A percentile compares a stretch with the other conserved stretches of the same genome.
Evolutionary conservation across 2,329 filamentous ascomycete genomes (phyloP).

Genomic region (Colletotrichum kahawae): DNA sequence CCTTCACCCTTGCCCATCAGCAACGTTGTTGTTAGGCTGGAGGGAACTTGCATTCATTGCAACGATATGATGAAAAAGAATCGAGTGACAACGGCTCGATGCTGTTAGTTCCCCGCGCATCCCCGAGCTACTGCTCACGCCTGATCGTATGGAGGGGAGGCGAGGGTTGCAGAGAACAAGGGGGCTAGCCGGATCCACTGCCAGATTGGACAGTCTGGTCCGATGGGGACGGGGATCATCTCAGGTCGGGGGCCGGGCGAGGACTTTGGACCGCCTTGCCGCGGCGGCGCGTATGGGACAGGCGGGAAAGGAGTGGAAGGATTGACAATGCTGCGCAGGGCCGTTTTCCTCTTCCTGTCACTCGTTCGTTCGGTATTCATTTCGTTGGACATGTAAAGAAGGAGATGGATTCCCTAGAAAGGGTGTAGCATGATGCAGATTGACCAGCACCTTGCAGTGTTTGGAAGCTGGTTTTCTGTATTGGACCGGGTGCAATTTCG

Average conservation of each 20-base stretch:
- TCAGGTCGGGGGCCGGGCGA: neutral
- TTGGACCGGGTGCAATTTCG: neutral
- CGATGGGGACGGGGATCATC: conserved; percentile 3
- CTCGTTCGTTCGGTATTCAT: neutral
- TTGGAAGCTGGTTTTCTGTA: neutral
- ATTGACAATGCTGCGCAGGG: neutral
- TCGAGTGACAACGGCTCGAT: neutral
- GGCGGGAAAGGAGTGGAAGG: neutral
- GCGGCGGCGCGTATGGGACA: neutral
- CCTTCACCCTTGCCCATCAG: neutral
- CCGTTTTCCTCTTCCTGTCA: neutral
- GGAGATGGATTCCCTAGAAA: conserved; percentile 3
- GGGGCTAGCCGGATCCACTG: neutral
- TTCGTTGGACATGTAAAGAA: conserved; percentile 13
- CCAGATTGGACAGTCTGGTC: conserved; percentile 9
- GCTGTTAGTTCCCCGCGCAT: neutral
- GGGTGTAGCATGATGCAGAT: neutral
- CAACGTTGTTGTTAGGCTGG: neutral
- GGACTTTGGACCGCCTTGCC: neutral
- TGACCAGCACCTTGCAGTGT: neutral
- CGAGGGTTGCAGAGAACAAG: conserved; percentile 5
- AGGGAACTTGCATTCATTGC: neutral
- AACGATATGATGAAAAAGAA: conserved; percentile 14
- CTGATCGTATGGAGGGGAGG: neutral
- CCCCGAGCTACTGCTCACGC: neutral